These are phyloP conservation scores for Mucor circinelloides DNA, from an alignment of 371 early-diverging fungal species.

Conservation along the genomic window DNA sequence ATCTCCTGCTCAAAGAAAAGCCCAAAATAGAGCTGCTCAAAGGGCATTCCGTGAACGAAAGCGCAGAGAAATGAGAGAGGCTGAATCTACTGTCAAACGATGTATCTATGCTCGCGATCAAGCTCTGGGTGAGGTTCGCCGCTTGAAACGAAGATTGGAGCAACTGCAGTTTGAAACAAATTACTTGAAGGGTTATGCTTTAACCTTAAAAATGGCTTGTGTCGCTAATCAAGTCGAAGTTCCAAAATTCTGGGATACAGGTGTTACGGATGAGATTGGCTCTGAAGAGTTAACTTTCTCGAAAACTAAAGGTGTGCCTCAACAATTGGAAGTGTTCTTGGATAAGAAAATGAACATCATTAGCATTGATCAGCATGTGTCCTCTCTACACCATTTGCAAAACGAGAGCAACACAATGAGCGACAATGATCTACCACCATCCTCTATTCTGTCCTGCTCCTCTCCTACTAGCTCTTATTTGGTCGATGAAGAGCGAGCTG, in stretches of 20 bases:
- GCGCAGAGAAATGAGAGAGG: slow-evolving; percentile 45
- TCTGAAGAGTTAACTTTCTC: slow-evolving; percentile 31
- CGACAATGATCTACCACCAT: neutral
- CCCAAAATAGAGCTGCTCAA: slow-evolving; percentile 46
- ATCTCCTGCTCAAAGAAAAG: slow-evolving; percentile 48
- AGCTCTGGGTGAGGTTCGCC: slow-evolving; percentile 20
- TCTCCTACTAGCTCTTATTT: neutral
- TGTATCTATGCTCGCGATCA: slow-evolving; percentile 31
- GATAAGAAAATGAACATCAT: slow-evolving; percentile 33
- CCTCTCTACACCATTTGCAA: neutral
- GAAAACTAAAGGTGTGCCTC: slow-evolving; percentile 32
- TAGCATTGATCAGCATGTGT: slow-evolving; percentile 7
- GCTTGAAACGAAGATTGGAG: slow-evolving; percentile 21
- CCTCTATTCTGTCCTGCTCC: slow-evolving; percentile 1
- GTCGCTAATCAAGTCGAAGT: slow-evolving; percentile 37
- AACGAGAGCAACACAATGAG: neutral
- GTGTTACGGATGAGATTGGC: slow-evolving; percentile 34
- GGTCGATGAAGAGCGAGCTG: neutral
- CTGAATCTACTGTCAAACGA: slow-evolving; percentile 39
- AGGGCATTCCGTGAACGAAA: slow-evolving; percentile 43
- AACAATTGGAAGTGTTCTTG: slow-evolving; percentile 37
- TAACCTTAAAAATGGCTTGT: slow-evolving; percentile 41
- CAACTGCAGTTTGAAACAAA: slow-evolving; percentile 38
- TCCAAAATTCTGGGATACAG: slow-evolving; percentile 37
- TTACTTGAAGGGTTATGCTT: slow-evolving; percentile 34